These are phyloP conservation scores for Anaeromyces robustus DNA, from an alignment of 192 early-diverging fungal genomes.

Conservation along the genomic window DNA sequence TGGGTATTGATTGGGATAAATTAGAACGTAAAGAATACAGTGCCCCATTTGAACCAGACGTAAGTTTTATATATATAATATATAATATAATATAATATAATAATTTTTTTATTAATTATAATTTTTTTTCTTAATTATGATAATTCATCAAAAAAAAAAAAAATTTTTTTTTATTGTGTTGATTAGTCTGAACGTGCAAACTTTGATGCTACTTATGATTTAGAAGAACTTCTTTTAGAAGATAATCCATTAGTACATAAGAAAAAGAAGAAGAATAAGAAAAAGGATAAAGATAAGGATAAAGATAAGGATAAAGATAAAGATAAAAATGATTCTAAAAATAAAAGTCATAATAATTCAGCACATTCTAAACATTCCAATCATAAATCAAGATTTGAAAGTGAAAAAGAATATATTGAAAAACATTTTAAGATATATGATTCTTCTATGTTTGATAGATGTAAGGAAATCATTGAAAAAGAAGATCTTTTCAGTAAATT, in stretches of 20 bases:
- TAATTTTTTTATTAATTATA: neutral
- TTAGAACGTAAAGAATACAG: conserved; percentile 48
- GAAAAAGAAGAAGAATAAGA: conserved; percentile 40
- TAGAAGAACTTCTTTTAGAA: conserved; percentile 93
- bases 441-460: neutral
- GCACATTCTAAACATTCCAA: neutral
- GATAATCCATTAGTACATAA: conserved; percentile 80
- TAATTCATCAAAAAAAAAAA: no score
- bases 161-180: conserved; percentile 2
- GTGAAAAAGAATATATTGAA: neutral
- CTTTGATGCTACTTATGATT: conserved; percentile 89
- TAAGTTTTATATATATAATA: no score
- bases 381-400: neutral
- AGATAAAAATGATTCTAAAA: neutral
- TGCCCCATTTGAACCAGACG: conserved; percentile 75
- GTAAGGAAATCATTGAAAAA: neutral
- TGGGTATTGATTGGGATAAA: conserved; percentile 55
- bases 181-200: conserved; percentile 65
- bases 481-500: neutral
- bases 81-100: no score
- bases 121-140: neutral
- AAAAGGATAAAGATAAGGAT: no score
- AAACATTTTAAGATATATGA: neutral
- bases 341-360: neutral
- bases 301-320: no score